Percentiles rank a stretch among this genome's conserved stretches.
These are phyloP conservation scores for Wickerhamomyces tratensis DNA, from an alignment of 805 yeast genomes.

Conservation along the genomic window DNA sequence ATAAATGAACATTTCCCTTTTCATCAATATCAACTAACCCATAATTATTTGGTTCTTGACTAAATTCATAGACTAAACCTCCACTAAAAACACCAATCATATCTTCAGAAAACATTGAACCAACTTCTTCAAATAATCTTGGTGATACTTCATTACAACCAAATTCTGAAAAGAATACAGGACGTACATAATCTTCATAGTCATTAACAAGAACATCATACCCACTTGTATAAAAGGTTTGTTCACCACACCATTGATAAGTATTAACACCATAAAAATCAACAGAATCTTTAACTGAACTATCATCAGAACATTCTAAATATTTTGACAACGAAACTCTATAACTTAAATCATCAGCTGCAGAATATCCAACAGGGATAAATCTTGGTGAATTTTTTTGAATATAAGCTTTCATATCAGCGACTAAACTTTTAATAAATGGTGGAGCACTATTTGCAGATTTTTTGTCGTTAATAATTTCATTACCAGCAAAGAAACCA, in stretches of 20 bases:
- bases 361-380: conserved; percentile 92
- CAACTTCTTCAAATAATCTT: conserved; percentile 68
- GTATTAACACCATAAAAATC: conserved; percentile 94
- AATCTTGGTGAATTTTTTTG: conserved; percentile 44
- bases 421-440: conserved; percentile 66
- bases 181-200: conserved; percentile 57
- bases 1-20: conserved; percentile 28
- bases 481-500: conserved; percentile 90
- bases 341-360: conserved; percentile 83
- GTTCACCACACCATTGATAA: conserved; percentile 95
- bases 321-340: conserved; percentile 72
- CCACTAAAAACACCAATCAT: conserved; percentile 80
- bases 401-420: conserved; percentile 76
- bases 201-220: conserved; percentile 61
- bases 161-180: conserved; percentile 83
- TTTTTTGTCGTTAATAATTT: conserved; percentile 68
- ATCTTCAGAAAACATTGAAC: conserved; percentile 52
- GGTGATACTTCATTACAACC: conserved; percentile 85
- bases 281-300: conserved; percentile 38
- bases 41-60: conserved; percentile 72
- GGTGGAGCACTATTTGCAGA: conserved; percentile 64
- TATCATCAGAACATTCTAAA: conserved; percentile 60
- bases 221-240: conserved; percentile 74
- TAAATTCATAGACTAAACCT: conserved; percentile 73
- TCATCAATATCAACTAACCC: conserved; percentile 54